Evolutionary conservation across 139 green algal genomes (phyloP).

Genomic region (Desmodesmus armatus): DNA sequence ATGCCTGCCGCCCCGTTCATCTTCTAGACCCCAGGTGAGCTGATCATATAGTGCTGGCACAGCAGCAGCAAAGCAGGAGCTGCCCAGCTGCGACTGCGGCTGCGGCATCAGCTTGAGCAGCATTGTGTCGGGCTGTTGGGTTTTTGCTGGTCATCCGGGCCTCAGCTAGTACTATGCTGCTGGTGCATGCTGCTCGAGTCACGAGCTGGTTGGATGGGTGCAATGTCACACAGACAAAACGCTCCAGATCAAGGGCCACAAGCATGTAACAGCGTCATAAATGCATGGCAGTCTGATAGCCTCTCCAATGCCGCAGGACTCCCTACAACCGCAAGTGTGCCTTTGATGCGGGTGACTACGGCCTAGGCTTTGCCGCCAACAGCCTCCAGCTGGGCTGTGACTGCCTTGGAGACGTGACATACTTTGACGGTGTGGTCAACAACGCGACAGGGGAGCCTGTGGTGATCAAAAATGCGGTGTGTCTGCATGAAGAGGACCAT

Average conservation of each 20-base stretch:
- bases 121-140: too few species aligned
- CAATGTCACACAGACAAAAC: too few species aligned
- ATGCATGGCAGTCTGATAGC: too few species aligned
- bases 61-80: too few species aligned
- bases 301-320: background rate
- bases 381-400: slow-evolving; percentile 89
- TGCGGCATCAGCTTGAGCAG: background rate
- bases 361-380: slow-evolving; percentile 70
- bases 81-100: background rate
- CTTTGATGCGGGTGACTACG: slow-evolving; percentile 82
- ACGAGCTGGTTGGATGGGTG: too few species aligned
- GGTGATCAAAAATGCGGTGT: slow-evolving; percentile 83
- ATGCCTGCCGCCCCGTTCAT: too few species aligned
- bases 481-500: slow-evolving; percentile 92
- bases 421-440: slow-evolving; percentile 83
- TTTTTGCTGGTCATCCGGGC: too few species aligned
- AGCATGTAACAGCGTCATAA: too few species aligned
- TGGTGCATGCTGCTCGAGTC: background rate
- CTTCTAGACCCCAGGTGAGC: slow-evolving; percentile 28
- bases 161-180: too few species aligned
- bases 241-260: too few species aligned
- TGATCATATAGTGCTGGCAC: background rate
- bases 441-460: slow-evolving; percentile 65
- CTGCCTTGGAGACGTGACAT: slow-evolving; percentile 88
- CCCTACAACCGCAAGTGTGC: slow-evolving; percentile 88